Evolutionary conservation across 2,329 filamentous ascomycete genomes (phyloP), one percentile per base, ranked within the genome.

Genomic region (Cytospora piceae): DNA sequence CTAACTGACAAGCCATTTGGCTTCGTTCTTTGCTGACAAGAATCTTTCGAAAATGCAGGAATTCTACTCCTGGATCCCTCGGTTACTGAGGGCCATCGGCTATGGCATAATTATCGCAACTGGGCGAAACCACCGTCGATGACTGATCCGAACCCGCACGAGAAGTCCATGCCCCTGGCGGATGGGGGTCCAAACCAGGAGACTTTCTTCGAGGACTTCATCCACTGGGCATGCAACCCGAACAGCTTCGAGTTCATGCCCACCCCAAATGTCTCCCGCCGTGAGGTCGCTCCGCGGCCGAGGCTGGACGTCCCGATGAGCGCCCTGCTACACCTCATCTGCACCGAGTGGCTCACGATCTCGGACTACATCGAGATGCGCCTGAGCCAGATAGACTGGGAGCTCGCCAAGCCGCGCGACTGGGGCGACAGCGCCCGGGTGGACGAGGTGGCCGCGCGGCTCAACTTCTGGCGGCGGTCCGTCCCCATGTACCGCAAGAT

Each of bases 341-440:
- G 54, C 37, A 37, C 31, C 3, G 54, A 57, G 31, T 57, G 54
- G 54, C 54, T 57, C 31, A 39, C n/a, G 15, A 22, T 57, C 54
- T 57, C 31, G 14, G 54, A 57, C 32, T 57, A 57, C 32, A 39
- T 57, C 54, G 31, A 32, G 54, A 57, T 20, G 54, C 54, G 54
- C 31, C 54, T 57, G 31, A 37, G 24, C 32, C 54, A 57, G n/a
- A 37, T 57, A 22, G 54, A 57, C 54, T 57, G 54, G 54, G 54
- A 57, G 32, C 37, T 57, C 3, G 31, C 32, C 31, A 57, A 57
- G 15, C 54, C 54, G 11, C 39, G 39, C 17, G 39, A 42, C 17
- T 42, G 39, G 39, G 39, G 39, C 17, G 39, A 42, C 39, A 42
- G 39, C 17, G 39, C 39, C 15, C 39, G 39, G 4, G 39, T n/a